Evolutionary conservation across 2,329 filamentous ascomycete species (phyloP).

Genomic region (Ophiostoma sp.): DNA sequence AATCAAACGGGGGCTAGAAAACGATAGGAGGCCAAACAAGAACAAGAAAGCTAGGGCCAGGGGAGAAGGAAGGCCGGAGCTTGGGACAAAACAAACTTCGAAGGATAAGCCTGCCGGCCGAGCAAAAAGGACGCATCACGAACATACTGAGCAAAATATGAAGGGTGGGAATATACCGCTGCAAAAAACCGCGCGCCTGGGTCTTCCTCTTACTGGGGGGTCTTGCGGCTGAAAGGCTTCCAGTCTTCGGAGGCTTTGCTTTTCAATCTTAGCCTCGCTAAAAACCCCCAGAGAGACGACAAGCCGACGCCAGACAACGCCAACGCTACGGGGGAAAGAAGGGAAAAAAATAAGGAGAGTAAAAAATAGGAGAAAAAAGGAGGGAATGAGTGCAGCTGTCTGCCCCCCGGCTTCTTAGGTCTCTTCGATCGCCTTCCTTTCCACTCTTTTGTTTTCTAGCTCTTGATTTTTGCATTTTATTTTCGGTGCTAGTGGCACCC

Average conservation of each 20-base stretch:
- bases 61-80: background rate
- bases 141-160: background rate
- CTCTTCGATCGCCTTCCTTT: background rate
- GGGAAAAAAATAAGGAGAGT: background rate
- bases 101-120: background rate
- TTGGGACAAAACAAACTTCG: no score
- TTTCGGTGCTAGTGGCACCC: background rate
- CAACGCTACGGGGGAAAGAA: background rate
- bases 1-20: background rate
- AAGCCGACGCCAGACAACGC: background rate
- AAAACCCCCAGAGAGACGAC: background rate
- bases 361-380: background rate
- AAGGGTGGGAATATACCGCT: background rate
- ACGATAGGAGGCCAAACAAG: background rate
- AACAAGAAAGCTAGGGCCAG: background rate
- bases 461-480: background rate
- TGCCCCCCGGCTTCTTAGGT: background rate
- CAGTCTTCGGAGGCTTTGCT: background rate
- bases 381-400: background rate
- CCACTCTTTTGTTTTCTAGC: background rate
- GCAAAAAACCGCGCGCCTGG: background rate
- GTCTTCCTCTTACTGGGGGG: background rate
- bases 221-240: background rate
- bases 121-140: background rate
- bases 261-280: background rate